Evolutionary conservation across 2,329 filamentous ascomycete species (phyloP).

Genomic region (Falciphora oryzae): DNA sequence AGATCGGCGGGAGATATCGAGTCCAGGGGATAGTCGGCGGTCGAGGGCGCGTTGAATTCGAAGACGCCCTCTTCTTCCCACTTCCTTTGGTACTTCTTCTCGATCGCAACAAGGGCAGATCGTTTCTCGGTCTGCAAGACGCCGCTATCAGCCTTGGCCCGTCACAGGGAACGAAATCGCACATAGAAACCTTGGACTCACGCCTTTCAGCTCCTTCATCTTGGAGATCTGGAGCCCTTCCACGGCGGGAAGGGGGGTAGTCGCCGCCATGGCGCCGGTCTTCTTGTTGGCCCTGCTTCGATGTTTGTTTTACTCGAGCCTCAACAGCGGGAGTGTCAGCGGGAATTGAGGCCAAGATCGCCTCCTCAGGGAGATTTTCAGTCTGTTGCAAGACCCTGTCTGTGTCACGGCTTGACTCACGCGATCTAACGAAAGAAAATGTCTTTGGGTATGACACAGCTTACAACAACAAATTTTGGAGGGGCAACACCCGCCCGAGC

Average conservation of each 20-base stretch:
- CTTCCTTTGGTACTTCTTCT: conserved; percentile 88
- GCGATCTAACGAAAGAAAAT: neutral
- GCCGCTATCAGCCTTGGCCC: neutral
- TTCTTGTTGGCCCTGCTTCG: neutral
- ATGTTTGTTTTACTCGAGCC: neutral
- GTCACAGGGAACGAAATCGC: neutral
- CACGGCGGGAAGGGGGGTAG: conserved; percentile 27
- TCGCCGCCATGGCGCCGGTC: conserved; percentile 36
- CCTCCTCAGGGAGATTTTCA: neutral
- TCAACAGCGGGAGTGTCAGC: neutral
- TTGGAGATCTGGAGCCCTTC: conserved; percentile 49
- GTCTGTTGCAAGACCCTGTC: neutral
- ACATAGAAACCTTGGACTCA: conserved; percentile 3
- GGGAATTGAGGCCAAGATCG: neutral
- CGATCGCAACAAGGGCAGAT: conserved; percentile 72
- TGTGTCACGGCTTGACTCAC: neutral
- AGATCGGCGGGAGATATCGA: conserved; percentile 20
- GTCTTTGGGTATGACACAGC: neutral
- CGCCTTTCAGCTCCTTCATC: conserved; percentile 54
- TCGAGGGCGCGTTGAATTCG: conserved; percentile 77
- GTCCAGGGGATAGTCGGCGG: conserved; percentile 45
- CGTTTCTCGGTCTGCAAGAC: conserved; percentile 70
- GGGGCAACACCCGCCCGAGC: conserved; percentile 4
- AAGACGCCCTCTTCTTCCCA: conserved; percentile 77
- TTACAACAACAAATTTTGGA: conserved; percentile 5